A percentile compares a stretch with the other conserved stretches of the same genome.
These are phyloP conservation scores for Linnemannia zychae DNA, from an alignment of 192 early-diverging fungal species.

Conservation along the genomic window DNA sequence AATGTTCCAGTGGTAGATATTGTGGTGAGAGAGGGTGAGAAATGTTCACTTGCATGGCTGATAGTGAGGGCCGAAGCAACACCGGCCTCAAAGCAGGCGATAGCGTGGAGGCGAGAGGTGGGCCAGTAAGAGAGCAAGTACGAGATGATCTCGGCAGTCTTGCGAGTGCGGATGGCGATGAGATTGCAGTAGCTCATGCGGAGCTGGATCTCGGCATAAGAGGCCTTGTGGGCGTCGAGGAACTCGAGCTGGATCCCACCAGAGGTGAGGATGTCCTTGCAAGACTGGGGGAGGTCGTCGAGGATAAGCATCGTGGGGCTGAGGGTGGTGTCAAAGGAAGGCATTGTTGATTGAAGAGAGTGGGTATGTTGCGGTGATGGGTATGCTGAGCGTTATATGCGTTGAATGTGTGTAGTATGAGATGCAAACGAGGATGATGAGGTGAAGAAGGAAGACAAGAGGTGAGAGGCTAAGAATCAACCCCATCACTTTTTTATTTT, in stretches of 20 bases:
- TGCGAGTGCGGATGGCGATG: slow-evolving; percentile 54
- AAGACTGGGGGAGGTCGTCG: slow-evolving; percentile 52
- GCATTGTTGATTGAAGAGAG: slow-evolving; percentile 17
- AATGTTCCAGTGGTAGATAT: neutral
- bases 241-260: slow-evolving; percentile 53
- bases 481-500: neutral
- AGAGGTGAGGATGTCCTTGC: slow-evolving; percentile 48
- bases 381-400: too few relatives aligned
- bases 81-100: slow-evolving; percentile 53
- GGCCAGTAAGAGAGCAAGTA: slow-evolving; percentile 57
- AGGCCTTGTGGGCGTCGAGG: slow-evolving; percentile 54
- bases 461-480: neutral
- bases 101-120: slow-evolving; percentile 53
- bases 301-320: slow-evolving; percentile 55
- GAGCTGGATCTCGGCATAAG: slow-evolving; percentile 54
- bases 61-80: slow-evolving; percentile 55
- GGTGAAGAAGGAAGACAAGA: neutral
- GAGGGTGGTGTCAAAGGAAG: slow-evolving; percentile 34
- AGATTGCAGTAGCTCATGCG: slow-evolving; percentile 57
- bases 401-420: neutral
- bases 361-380: neutral
- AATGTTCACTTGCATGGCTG: slow-evolving; percentile 35
- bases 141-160: slow-evolving; percentile 56
- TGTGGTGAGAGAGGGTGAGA: neutral
- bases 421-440: slow-evolving; percentile 12